Evolutionary conservation across 768 basidiomycete genomes (phyloP).

Genomic region (Hygrophorus russula): DNA sequence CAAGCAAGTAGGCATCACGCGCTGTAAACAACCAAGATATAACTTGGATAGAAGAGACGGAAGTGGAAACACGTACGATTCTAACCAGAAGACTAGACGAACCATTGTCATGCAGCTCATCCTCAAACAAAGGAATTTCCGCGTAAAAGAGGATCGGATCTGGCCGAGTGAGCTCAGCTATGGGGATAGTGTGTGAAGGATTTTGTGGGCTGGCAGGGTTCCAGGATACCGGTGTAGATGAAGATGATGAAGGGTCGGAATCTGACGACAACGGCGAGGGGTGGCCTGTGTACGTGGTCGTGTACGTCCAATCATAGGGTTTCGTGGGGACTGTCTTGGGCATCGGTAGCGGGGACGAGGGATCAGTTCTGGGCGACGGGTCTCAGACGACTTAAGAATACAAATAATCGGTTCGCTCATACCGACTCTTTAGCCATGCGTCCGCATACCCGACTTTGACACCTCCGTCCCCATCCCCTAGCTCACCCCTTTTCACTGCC

Average conservation of each 20-base stretch:
- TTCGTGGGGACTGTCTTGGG: slow-evolving; percentile 68
- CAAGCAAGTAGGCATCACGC: slow-evolving; percentile 93
- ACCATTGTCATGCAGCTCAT: slow-evolving; percentile 96
- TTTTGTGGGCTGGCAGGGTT: slow-evolving; percentile 44
- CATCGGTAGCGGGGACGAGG: slow-evolving; percentile 52
- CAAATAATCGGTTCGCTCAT: slow-evolving; percentile 13
- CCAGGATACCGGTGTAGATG: slow-evolving; percentile 28
- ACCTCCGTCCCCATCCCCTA: slow-evolving; percentile 74
- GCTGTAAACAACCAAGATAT: slow-evolving; percentile 32
- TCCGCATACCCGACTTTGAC: slow-evolving; percentile 95
- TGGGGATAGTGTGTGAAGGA: slow-evolving; percentile 57
- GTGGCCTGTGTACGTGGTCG: slow-evolving; percentile 75
- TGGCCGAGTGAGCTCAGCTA: slow-evolving; percentile 73
- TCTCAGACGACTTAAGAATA: not conserved
- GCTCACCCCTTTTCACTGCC: slow-evolving; percentile 65
- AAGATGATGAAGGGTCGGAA: slow-evolving; percentile 6
- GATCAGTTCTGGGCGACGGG: slow-evolving; percentile 43
- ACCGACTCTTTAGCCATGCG: slow-evolving; percentile 89
- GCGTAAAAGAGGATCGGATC: slow-evolving; percentile 99
- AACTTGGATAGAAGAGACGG: not conserved
- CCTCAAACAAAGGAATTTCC: slow-evolving; percentile 89
- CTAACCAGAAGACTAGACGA: slow-evolving; percentile 74
- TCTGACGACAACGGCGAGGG: slow-evolving; percentile 11
- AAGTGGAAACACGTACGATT: slow-evolving; percentile 54
- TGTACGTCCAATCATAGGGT: slow-evolving; percentile 98